Evolutionary conservation across 495 filamentous ascomycete genomes (phyloP).

Genomic region (Pyrenopolyporus hunteri): DNA sequence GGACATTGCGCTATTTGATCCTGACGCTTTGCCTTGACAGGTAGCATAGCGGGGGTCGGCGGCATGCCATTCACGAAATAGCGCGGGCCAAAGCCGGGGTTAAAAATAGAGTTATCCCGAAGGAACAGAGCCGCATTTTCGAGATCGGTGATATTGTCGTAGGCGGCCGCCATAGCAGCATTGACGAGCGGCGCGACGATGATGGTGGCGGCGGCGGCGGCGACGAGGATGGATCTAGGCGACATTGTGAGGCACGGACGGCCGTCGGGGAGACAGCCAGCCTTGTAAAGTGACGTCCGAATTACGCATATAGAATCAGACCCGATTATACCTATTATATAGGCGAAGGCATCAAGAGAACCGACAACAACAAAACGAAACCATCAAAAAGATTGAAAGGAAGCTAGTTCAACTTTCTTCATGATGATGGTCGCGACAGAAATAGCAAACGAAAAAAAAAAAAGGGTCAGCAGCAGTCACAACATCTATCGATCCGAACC

Average conservation of each 20-base stretch:
- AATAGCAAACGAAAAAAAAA: conserved; percentile 4
- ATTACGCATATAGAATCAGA: conserved; percentile 19
- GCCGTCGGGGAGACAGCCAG: conserved; percentile 26
- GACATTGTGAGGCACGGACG: conserved; percentile 22
- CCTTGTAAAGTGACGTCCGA: conserved; percentile 9
- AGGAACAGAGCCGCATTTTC: conserved; percentile 22
- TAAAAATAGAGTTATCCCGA: not conserved
- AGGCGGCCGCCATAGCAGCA: not conserved
- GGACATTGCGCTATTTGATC: not conserved
- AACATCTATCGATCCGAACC: conserved; percentile 10
- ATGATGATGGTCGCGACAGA: not conserved
- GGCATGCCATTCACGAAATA: conserved; percentile 25
- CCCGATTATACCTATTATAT: not conserved
- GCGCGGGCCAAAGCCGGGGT: conserved; percentile 36
- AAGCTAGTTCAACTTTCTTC: not conserved
- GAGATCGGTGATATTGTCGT: conserved; percentile 9
- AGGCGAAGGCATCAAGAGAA: not conserved
- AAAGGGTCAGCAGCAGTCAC: conserved; percentile 15
- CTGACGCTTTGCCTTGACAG: conserved; percentile 17
- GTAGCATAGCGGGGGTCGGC: conserved; percentile 25
- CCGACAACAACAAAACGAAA: not conserved
- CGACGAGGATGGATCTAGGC: not conserved
- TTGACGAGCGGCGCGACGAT: conserved; percentile 9
- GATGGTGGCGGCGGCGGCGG: conserved; percentile 1
- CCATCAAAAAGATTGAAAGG: not conserved